Conservation (phyloP, 2,329 filamentous ascomycete genomes). For the Fusarium palustre region DNA sequence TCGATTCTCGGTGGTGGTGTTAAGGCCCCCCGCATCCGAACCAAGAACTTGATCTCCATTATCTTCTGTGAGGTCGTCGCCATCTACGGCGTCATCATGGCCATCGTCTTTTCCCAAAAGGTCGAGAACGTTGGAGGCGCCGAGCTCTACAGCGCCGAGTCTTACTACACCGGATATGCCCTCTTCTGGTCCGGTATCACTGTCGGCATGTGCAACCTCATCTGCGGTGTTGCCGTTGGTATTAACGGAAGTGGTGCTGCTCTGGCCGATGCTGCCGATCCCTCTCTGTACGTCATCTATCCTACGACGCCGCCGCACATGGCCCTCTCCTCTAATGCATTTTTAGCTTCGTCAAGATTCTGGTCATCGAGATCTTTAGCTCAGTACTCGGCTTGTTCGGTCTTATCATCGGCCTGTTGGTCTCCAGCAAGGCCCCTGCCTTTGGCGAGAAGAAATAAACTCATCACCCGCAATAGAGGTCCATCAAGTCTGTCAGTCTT, state of each 20-base stretch:
- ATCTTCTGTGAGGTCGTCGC: slow-evolving; percentile 99
- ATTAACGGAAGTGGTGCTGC: slow-evolving; percentile 99
- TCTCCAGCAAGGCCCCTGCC: slow-evolving; percentile 84
- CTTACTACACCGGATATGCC: slow-evolving; percentile 94
- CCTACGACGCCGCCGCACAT: not conserved
- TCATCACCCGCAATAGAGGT: slow-evolving; percentile 25
- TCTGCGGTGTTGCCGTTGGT: slow-evolving; percentile 95
- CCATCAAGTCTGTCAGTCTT: slow-evolving; percentile 25
- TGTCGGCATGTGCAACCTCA: slow-evolving; percentile 93
- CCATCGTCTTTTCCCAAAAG: slow-evolving; percentile 96
- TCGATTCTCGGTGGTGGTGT: slow-evolving; percentile 98
- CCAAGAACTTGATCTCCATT: slow-evolving; percentile 99
- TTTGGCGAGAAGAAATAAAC: slow-evolving; percentile 63
- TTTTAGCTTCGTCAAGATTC: slow-evolving; percentile 92
- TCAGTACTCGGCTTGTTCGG: slow-evolving; percentile 97
- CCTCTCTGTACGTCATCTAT: slow-evolving; percentile 76
- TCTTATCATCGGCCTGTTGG: slow-evolving; percentile 90
- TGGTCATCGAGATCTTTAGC: slow-evolving; percentile 99
- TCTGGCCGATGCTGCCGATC: slow-evolving; percentile 93
- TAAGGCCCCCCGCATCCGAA: slow-evolving; percentile 95
- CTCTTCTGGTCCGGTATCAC: slow-evolving; percentile 96
- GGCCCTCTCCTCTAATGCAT: slow-evolving; percentile 38
- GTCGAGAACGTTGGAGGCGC: slow-evolving; percentile 74
- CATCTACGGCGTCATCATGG: slow-evolving; percentile 99
- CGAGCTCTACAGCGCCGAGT: slow-evolving; percentile 76